These are phyloP conservation scores for Pyricularia grisea DNA, from an alignment of 2,329 filamentous ascomycete species.

Conservation along the genomic window DNA sequence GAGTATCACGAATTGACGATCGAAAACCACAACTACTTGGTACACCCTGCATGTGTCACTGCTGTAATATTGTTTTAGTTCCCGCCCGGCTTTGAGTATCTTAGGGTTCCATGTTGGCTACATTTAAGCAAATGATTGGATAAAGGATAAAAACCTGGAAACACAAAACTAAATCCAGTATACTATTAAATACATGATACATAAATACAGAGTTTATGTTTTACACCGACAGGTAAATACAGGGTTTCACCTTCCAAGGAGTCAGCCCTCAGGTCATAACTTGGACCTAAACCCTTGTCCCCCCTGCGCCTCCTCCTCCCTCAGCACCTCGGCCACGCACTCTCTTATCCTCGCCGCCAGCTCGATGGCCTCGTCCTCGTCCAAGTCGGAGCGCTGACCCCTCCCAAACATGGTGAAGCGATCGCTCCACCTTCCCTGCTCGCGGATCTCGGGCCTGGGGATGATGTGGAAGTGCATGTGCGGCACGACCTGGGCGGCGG, in stretches of 20 bases:
- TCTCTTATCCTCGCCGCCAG: conserved; percentile 47
- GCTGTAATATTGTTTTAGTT: too few species aligned
- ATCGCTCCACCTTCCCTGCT: conserved; percentile 41
- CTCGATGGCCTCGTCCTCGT: conserved; percentile 60
- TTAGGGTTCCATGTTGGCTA: background rate
- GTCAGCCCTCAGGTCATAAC: background rate
- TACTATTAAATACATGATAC: background rate
- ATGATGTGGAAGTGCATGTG: conserved; percentile 96
- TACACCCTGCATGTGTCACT: too few species aligned
- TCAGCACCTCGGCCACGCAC: conserved; percentile 37
- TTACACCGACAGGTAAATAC: background rate
- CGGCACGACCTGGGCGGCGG: conserved; percentile 84
- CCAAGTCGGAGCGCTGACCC: conserved; percentile 62
- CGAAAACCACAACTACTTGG: background rate
- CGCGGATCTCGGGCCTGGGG: conserved; percentile 62
- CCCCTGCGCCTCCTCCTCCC: conserved; percentile 23
- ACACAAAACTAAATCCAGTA: background rate
- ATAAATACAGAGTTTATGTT: background rate
- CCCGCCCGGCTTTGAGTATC: background rate
- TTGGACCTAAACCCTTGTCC: conserved; percentile 4
- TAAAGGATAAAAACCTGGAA: background rate
- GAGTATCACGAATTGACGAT: background rate
- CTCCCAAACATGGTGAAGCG: conserved; percentile 79
- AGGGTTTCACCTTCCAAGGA: background rate
- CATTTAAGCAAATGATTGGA: too few species aligned